Base-by-base conservation (phyloP, 768 basidiomycete genomes). In the Amanita polypyramis region DNA sequence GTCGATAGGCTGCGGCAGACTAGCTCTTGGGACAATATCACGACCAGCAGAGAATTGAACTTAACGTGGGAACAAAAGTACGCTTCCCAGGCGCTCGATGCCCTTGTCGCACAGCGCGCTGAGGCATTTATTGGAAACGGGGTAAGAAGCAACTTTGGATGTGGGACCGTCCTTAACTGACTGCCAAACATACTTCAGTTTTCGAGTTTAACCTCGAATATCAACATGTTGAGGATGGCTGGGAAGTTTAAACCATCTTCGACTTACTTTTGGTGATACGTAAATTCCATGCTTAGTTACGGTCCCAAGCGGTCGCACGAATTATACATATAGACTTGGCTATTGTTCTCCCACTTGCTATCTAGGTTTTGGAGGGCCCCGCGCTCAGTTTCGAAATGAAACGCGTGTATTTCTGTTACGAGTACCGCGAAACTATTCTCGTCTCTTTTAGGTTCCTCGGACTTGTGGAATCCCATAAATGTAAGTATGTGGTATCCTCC, bases 41-140 rank as follows among this genome's bases (percentile, higher is more conserved):
- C 64, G 8, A 72, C 72, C 6, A 75, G 68, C 37, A 56, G 56
- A 49, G 74, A 77, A 49, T 55, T 77, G 55, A 62, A 59, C 46
- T 49, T 76, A 29, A 67, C 70, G 51, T 55, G 62, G 45, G 75
- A 75, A 54, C 67, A 75, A 55, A 67, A 59, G 34, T 70, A 71
- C 44, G 73, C 74, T 9, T 63, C 62, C n/a, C 68, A 73, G 68
- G 71, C 73, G 10, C 67, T 77, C 7, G 77, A 79, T 58, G 75
- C 74, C 73, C 71, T 72, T 37, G 68, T 79, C 43, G 77, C 69
- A 20, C 61, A 67, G 27, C 60, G 60, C 41, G 74, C 75, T 0
- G 73, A 69, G 5, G 70, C 76, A 5, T 77, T 78, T 49, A 65
- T 77, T 44, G 75, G 76, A 1, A 77, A 78, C 55, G 77, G 76